Percentiles rank a stretch among this genome's conserved stretches.
phyloP scores from a whole-genome alignment of 257 asterid genomes.

The Primulina eburnea region DNA sequence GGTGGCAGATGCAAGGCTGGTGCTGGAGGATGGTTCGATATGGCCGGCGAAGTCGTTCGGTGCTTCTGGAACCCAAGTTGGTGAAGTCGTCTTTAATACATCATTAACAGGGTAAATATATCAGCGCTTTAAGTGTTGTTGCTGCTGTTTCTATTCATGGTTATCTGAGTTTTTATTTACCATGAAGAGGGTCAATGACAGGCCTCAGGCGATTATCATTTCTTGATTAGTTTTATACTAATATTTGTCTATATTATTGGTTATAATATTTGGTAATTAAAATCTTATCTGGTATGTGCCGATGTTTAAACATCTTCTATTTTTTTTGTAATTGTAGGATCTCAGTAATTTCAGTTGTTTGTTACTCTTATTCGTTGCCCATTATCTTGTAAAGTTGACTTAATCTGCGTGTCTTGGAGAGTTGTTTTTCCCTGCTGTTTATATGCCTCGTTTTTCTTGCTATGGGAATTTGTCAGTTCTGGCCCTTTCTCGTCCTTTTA shows the following conservation, averaged over 20 bases:
- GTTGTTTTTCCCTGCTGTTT: not conserved
- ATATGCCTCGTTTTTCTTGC: not conserved
- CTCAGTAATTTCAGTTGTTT: not conserved
- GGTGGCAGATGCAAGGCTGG: conserved; percentile 90
- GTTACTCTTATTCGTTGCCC: not conserved
- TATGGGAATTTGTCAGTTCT: not conserved
- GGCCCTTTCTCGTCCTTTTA: not conserved
- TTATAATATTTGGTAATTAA: no score
- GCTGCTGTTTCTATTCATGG: not conserved
- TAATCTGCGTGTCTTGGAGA: not conserved
- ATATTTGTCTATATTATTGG: not conserved
- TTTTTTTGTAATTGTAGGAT: no score
- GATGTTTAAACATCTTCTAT: no score
- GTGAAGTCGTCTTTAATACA: conserved; percentile 95
- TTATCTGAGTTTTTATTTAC: not conserved
- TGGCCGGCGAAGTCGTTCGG: conserved; percentile 96
- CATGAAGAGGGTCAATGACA: no score
- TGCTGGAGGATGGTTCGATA: conserved; percentile 87
- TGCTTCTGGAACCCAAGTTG: conserved; percentile 96
- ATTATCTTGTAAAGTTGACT: no score
- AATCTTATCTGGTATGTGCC: not conserved
- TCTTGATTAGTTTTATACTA: no score
- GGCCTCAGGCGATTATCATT: no score
- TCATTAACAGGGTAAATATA: conserved; percentile 79
- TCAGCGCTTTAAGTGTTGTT: not conserved